Conservation (phyloP, 495 filamentous ascomycete genomes). For the Mycothermus thermophilus region DNA sequence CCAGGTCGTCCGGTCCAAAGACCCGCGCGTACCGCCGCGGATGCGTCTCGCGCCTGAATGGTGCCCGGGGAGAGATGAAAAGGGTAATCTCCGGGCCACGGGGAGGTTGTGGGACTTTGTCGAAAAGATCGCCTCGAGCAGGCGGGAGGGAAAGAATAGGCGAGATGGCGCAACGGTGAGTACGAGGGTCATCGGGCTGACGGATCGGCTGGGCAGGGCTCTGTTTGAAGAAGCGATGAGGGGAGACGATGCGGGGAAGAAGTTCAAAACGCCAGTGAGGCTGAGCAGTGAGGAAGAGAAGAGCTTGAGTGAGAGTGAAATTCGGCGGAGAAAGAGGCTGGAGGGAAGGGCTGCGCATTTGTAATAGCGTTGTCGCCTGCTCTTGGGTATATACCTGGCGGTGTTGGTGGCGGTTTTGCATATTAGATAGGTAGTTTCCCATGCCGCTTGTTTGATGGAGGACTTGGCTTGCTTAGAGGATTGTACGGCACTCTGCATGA, state of each 20-base stretch:
- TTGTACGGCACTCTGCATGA: too few species aligned
- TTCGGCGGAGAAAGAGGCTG: conserved; percentile 28
- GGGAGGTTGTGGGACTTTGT: conserved; percentile 83
- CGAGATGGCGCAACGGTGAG: conserved; percentile 82
- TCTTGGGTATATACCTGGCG: too few species aligned
- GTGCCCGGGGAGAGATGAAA: conserved; percentile 52
- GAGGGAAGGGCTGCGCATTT: conserved; percentile 33
- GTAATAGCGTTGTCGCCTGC: conserved; percentile 10
- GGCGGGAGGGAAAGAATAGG: conserved; percentile 88
- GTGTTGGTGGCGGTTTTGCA: too few species aligned
- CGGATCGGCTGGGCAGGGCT: conserved; percentile 42
- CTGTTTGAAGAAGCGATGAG: conserved; percentile 32
- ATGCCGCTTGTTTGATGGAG: too few species aligned
- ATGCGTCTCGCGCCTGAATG: conserved; percentile 64
- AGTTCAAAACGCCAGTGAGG: conserved; percentile 13
- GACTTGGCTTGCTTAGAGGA: too few species aligned
- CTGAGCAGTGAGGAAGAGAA: conserved; percentile 30
- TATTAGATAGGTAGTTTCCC: too few species aligned
- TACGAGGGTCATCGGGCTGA: conserved; percentile 62
- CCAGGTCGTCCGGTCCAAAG: conserved; percentile 50
- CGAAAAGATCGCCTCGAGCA: conserved; percentile 65
- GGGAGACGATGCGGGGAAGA: conserved; percentile 8
- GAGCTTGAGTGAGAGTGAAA: conserved; percentile 20
- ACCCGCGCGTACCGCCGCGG: conserved; percentile 39
- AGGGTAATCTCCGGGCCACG: conserved; percentile 46